These are phyloP conservation scores for Mycosphaerella sp. DNA, from an alignment of 2,329 filamentous ascomycete species.

Conservation along the genomic window DNA sequence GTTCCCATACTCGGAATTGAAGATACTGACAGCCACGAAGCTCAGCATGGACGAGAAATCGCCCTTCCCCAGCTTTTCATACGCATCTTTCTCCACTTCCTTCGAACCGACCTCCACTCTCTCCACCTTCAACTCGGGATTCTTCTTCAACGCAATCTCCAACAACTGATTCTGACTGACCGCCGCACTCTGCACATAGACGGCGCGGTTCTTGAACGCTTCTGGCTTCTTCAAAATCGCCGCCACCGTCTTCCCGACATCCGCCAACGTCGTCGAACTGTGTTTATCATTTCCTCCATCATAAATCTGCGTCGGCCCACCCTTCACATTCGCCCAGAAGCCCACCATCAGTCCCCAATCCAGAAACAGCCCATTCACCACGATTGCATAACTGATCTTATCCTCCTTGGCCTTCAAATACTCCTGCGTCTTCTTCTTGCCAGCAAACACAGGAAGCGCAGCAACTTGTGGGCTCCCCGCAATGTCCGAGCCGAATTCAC, in stretches of 20 bases:
- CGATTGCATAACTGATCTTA: slow-evolving; percentile 32
- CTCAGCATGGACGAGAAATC: slow-evolving; percentile 21
- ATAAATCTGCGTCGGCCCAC: slow-evolving; percentile 29
- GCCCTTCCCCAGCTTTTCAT: slow-evolving; percentile 27
- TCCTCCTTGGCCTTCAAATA: slow-evolving; percentile 31
- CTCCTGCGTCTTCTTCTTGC: slow-evolving; percentile 34
- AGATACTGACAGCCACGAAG: slow-evolving; percentile 30
- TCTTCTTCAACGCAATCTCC: slow-evolving; percentile 31
- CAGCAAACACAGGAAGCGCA: slow-evolving; percentile 34
- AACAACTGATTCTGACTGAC: slow-evolving; percentile 37
- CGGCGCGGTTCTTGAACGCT: slow-evolving; percentile 33
- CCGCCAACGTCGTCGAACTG: slow-evolving; percentile 29
- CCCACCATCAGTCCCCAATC: slow-evolving; percentile 33
- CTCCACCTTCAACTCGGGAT: slow-evolving; percentile 29
- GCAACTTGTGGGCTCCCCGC: slow-evolving; percentile 27
- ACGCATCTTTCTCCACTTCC: slow-evolving; percentile 29
- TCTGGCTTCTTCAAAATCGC: slow-evolving; percentile 31
- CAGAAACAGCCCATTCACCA: slow-evolving; percentile 34
- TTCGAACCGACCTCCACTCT: slow-evolving; percentile 22
- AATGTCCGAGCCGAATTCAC: slow-evolving; percentile 37
- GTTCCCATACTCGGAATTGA: slow-evolving; percentile 29
- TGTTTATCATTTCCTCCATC: slow-evolving; percentile 34
- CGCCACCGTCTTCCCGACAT: slow-evolving; percentile 33
- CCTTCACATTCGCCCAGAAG: slow-evolving; percentile 28
- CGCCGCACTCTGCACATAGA: slow-evolving; percentile 34